Percentiles rank a stretch among this genome's conserved stretches.
These are phyloP conservation scores for Chalaropsis ovoidea DNA, from an alignment of 2,329 filamentous ascomycete genomes.

Conservation along the genomic window DNA sequence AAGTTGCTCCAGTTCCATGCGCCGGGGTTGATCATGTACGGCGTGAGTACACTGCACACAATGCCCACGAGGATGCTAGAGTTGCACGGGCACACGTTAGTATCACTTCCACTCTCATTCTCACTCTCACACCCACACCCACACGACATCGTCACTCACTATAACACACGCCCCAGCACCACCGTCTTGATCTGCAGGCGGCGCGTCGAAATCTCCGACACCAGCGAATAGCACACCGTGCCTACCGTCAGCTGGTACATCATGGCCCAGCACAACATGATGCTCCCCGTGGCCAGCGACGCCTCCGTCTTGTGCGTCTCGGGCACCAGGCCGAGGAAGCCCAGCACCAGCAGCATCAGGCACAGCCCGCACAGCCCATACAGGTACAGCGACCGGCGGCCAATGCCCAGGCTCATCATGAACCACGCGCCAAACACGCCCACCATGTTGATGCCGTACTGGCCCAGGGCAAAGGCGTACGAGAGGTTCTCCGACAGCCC, in stretches of 20 bases:
- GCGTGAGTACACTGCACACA: slow-evolving; percentile 68
- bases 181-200: slow-evolving; percentile 86
- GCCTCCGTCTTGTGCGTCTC: slow-evolving; percentile 47
- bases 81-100: slow-evolving; percentile 18
- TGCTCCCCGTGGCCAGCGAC: slow-evolving; percentile 67
- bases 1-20: slow-evolving; percentile 85
- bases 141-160: slow-evolving; percentile 45
- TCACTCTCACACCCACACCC: neutral
- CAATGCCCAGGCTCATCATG: slow-evolving; percentile 64
- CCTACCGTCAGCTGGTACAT: slow-evolving; percentile 81
- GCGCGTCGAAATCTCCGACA: slow-evolving; percentile 72
- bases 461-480: slow-evolving; percentile 53
- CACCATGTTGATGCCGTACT: slow-evolving; percentile 63
- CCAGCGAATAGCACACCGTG: slow-evolving; percentile 81
- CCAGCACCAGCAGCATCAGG: slow-evolving; percentile 69
- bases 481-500: slow-evolving; percentile 44
- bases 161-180: slow-evolving; percentile 69
- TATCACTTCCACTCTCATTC: neutral
- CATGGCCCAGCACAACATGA: slow-evolving; percentile 76
- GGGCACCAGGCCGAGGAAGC: slow-evolving; percentile 69
- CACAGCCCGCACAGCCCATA: slow-evolving; percentile 65
- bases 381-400: slow-evolving; percentile 65
- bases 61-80: slow-evolving; percentile 67
- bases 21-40: slow-evolving; percentile 83
- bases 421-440: slow-evolving; percentile 75